These are phyloP conservation scores for Schizochytrium sp. DNA, from an alignment of 108 stramenopile species.

Conservation along the genomic window DNA sequence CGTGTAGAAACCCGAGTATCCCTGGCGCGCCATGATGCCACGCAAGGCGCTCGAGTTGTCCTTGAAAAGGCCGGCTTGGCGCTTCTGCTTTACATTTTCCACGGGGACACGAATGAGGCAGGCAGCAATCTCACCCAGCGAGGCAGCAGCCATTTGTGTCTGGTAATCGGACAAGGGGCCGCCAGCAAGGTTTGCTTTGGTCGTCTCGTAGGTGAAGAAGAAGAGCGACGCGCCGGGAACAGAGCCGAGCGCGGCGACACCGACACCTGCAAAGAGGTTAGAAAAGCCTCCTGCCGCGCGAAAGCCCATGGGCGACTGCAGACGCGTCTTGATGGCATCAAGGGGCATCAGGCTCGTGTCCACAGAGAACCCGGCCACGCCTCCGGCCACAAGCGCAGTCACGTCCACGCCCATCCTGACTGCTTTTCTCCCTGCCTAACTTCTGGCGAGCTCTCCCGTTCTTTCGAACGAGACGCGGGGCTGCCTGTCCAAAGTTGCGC, in stretches of 20 bases:
- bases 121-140: conserved; percentile 77
- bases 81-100: conserved; percentile 91
- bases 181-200: conserved; percentile 28
- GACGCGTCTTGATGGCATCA: conserved; percentile 82
- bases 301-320: conserved; percentile 81
- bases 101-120: conserved; percentile 94
- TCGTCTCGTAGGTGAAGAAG: conserved; percentile 82
- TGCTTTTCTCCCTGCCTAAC: too few relatives aligned
- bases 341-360: conserved; percentile 88
- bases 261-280: conserved; percentile 73
- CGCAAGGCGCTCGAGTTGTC: conserved; percentile 25
- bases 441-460: too few relatives aligned
- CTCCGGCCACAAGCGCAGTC: conserved; percentile 23
- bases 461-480: too few relatives aligned
- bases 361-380: conserved; percentile 73
- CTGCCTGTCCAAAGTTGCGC: too few relatives aligned
- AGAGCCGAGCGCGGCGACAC: conserved; percentile 71
- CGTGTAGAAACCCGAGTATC: conserved; percentile 42
- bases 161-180: conserved; percentile 5
- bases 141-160: conserved; percentile 78
- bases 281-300: conserved; percentile 70
- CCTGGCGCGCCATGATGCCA: conserved; percentile 29
- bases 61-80: conserved; percentile 61
- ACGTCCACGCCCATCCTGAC: neutral
- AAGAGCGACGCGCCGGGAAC: conserved; percentile 86